Conservation (phyloP, 495 filamentous ascomycete genomes). For the Podospora comata region DNA sequence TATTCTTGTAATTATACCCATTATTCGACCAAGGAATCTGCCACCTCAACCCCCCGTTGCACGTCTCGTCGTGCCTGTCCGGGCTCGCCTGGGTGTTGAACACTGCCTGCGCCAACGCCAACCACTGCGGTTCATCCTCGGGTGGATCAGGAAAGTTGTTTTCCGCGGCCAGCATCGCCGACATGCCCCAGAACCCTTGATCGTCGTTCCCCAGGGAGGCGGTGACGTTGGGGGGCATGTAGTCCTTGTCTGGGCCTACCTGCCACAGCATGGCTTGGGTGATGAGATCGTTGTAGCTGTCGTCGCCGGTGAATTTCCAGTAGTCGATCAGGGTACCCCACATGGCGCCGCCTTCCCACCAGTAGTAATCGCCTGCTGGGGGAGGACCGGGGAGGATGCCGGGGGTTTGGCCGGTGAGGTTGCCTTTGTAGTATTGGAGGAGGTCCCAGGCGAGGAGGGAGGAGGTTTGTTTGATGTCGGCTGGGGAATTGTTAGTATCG, state of each 20-base stretch:
- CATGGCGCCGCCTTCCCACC: slow-evolving; percentile 72
- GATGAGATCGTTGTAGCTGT: slow-evolving; percentile 61
- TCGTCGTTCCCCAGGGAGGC: slow-evolving; percentile 81
- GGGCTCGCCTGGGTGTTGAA: slow-evolving; percentile 64
- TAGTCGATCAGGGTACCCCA: slow-evolving; percentile 75
- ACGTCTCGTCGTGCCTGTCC: slow-evolving; percentile 59
- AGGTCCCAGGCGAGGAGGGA: slow-evolving; percentile 53
- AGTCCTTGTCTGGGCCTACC: slow-evolving; percentile 62
- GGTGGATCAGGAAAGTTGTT: slow-evolving; percentile 64
- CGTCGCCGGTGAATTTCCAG: slow-evolving; percentile 72
- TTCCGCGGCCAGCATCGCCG: slow-evolving; percentile 72
- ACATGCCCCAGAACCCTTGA: slow-evolving; percentile 73
- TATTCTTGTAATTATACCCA: slow-evolving; percentile 89
- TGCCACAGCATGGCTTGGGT: slow-evolving; percentile 66
- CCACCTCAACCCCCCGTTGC: slow-evolving; percentile 76
- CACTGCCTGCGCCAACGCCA: slow-evolving; percentile 72
- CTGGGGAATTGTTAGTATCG: slow-evolving; percentile 3
- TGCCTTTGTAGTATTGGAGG: slow-evolving; percentile 63
- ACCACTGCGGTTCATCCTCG: slow-evolving; percentile 59
- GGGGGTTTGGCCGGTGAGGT: slow-evolving; percentile 56
- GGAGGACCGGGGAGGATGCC: slow-evolving; percentile 61
- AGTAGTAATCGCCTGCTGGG: slow-evolving; percentile 52
- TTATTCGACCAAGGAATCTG: slow-evolving; percentile 74
- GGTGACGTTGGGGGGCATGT: slow-evolving; percentile 68
- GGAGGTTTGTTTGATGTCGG: slow-evolving; percentile 32